A percentile compares a stretch with the other conserved stretches of the same genome.
phyloP scores from a whole-genome alignment of 1,284 basidiomycete genomes.

The Omphalotus olearius region DNA sequence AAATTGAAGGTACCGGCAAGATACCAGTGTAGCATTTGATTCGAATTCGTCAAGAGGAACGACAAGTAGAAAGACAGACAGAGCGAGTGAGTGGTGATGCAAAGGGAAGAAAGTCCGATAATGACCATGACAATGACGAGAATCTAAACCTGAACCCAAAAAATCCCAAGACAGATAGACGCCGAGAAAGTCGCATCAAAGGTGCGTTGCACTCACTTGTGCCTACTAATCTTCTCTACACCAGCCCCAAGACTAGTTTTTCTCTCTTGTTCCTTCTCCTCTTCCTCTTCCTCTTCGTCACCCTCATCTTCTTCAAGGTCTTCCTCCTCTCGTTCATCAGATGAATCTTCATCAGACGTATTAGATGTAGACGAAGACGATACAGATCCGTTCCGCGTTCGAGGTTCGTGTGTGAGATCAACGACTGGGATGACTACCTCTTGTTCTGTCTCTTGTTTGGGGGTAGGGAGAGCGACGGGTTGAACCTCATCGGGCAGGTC shows the following conservation, averaged over 20 bases:
- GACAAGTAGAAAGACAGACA: too few species aligned
- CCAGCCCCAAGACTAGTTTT: conserved; percentile 51
- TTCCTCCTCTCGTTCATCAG: conserved; percentile 1
- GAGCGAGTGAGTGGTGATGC: too few species aligned
- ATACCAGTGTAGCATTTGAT: too few species aligned
- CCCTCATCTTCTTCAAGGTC: conserved; percentile 30
- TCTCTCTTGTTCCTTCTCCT: conserved; percentile 26
- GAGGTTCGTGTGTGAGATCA: neutral
- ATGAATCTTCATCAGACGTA: neutral
- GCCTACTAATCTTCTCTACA: conserved; percentile 69
- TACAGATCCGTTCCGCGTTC: neutral
- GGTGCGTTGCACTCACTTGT: conserved; percentile 34
- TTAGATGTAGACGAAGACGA: conserved; percentile 3
- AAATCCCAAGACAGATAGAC: too few species aligned
- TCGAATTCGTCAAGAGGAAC: too few species aligned
- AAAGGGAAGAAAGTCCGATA: too few species aligned
- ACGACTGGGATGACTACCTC: too few species aligned
- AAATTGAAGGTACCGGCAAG: too few species aligned
- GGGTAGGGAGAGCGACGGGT: neutral
- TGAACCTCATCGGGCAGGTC: too few species aligned
- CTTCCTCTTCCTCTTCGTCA: conserved; percentile 28
- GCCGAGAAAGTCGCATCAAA: too few species aligned
- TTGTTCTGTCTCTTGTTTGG: conserved; percentile 19
- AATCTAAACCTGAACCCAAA: too few species aligned
- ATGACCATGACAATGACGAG: too few species aligned